Evolutionary conservation across 306 rosid genomes (phyloP).

Genomic region (Cercis canadensis): DNA sequence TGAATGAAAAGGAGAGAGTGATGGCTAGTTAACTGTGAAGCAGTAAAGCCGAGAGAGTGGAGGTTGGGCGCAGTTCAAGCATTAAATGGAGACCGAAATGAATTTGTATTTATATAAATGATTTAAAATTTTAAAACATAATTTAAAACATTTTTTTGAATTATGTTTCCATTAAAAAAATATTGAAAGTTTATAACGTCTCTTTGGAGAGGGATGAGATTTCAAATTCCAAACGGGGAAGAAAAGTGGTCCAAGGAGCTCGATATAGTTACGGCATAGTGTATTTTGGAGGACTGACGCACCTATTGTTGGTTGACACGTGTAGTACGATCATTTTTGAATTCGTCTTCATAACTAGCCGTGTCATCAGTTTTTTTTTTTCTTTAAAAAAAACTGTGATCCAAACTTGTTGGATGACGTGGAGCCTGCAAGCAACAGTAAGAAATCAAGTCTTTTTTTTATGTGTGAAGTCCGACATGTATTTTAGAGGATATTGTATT

Average conservation of each 20-base stretch:
- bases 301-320: constrained; percentile 23
- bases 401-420: too few species aligned
- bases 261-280: background rate
- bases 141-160: background rate
- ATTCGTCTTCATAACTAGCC: background rate
- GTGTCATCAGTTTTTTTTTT: too few species aligned
- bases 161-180: constrained; percentile 27
- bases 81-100: constrained; percentile 39
- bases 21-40: background rate
- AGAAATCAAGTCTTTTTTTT: too few species aligned
- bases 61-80: constrained; percentile 37
- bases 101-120: background rate
- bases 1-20: constrained; percentile 7
- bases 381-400: too few species aligned
- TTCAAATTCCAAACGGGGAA: constrained; percentile 64
- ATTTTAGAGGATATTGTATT: too few species aligned
- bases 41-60: constrained; percentile 1
- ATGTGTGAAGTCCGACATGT: too few species aligned
- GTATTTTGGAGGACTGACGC: background rate
- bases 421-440: too few species aligned
- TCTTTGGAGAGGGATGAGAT: constrained; percentile 46
- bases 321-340: background rate
- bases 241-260: constrained; percentile 2
- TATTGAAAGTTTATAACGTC: constrained; percentile 56
- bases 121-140: background rate